Percentiles rank a stretch among this genome's conserved stretches.
Evolutionary conservation across 176 grass and related monocot genomes (phyloP).

Genomic region (Bromus sterilis): DNA sequence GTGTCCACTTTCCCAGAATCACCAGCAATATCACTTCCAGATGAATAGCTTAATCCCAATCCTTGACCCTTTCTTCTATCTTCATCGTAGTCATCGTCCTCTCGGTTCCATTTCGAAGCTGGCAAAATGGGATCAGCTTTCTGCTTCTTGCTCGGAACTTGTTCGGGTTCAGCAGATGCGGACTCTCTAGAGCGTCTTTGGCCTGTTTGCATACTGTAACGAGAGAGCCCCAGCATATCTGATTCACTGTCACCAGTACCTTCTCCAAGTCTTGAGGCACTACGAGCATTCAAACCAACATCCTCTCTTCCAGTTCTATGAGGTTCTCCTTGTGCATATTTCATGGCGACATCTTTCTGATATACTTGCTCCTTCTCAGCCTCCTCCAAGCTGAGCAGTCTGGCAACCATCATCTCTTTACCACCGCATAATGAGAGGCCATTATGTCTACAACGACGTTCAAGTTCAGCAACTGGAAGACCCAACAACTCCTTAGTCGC

Average conservation of each 20-base stretch:
- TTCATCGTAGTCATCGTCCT: slow-evolving; percentile 66
- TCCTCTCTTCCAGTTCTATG: slow-evolving; percentile 44
- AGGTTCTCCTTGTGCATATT: slow-evolving; percentile 40
- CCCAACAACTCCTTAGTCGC: slow-evolving; percentile 77
- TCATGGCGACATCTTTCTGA: slow-evolving; percentile 46
- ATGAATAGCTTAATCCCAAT: slow-evolving; percentile 93
- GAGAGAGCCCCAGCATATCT: slow-evolving; percentile 14
- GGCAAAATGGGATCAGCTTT: slow-evolving; percentile 75
- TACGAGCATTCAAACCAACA: slow-evolving; percentile 17
- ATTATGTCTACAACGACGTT: slow-evolving; percentile 91
- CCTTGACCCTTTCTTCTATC: slow-evolving; percentile 46
- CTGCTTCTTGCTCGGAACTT: slow-evolving; percentile 35
- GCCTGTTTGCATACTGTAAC: slow-evolving; percentile 19
- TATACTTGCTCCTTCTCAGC: slow-evolving; percentile 68
- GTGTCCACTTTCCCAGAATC: slow-evolving; percentile 46
- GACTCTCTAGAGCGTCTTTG: neutral
- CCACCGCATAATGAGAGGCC: slow-evolving; percentile 83
- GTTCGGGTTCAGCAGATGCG: slow-evolving; percentile 20
- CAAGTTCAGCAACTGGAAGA: slow-evolving; percentile 87
- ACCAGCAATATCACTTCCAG: slow-evolving; percentile 69
- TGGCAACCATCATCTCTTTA: slow-evolving; percentile 96
- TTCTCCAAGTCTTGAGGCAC: slow-evolving; percentile 14
- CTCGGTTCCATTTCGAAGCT: slow-evolving; percentile 92
- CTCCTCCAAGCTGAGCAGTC: slow-evolving; percentile 91
- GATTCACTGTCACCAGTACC: slow-evolving; percentile 24